phyloP scores from a whole-genome alignment of 2,329 filamentous ascomycete genomes.

The Trichophyton verrucosum region DNA sequence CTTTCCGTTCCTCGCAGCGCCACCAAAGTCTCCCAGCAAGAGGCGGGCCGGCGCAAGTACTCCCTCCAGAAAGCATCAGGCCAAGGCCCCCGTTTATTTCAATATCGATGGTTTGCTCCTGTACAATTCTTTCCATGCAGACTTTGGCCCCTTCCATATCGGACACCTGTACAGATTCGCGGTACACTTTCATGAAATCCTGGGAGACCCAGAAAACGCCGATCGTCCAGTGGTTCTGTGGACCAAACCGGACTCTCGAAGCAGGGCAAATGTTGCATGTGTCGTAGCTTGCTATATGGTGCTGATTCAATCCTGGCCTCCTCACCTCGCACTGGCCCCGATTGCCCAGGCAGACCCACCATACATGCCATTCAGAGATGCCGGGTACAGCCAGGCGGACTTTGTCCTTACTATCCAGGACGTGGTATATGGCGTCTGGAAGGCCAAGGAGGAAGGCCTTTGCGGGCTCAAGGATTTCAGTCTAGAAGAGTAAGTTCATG shows the following conservation, averaged over 20 bases:
- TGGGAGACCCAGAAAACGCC: constrained; percentile 83
- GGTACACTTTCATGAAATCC: constrained; percentile 86
- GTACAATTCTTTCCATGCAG: constrained; percentile 97
- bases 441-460: constrained; percentile 89
- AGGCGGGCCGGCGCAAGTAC: constrained; percentile 47
- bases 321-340: constrained; percentile 84
- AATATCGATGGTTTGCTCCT: constrained; percentile 82
- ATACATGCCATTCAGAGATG: constrained; percentile 96
- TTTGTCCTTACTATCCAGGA: constrained; percentile 94
- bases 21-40: constrained; percentile 59
- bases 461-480: constrained; percentile 89
- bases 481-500: constrained; percentile 59
- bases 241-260: constrained; percentile 82
- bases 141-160: constrained; percentile 95
- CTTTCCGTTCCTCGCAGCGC: constrained; percentile 63
- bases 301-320: constrained; percentile 92
- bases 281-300: constrained; percentile 98
- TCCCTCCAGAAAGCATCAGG: constrained; percentile 37
- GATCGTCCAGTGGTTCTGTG: constrained; percentile 88
- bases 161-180: constrained; percentile 95
- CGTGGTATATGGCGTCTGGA: constrained; percentile 97
- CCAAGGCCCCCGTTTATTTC: constrained; percentile 65
- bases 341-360: constrained; percentile 95
- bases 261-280: constrained; percentile 80
- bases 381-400: constrained; percentile 95